Evolutionary conservation across 176 grass and related monocot genomes (phyloP), one percentile per base, ranked within the genome.

Genomic region (Oryza brachyantha): DNA sequence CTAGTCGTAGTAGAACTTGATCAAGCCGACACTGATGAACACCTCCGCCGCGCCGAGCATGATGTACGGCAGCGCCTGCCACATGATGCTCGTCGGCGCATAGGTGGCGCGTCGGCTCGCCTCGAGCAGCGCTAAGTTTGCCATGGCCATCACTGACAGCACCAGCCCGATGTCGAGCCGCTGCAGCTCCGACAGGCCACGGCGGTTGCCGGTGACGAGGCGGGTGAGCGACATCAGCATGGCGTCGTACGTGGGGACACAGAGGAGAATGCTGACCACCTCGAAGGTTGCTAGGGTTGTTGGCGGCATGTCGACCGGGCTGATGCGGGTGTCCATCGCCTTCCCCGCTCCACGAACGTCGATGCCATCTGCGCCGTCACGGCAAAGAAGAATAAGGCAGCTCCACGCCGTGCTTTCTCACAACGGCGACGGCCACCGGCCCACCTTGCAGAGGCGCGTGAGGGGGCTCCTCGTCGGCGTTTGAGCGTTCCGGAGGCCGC

Each of bases 301-400:
- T 21, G 50, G 50, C 50, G 50, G 50, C 19, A 55, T 21, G 50
- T 11, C 50, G 7, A 55, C 19, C 17, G 7, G 19, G 45, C 45
- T 21, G 50, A 55, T 7, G 50, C 50, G 50, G 6, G 50, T 55
- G 50, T 55, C 19, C 50, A 55, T 55, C 7, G 50, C 19, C 50
- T 55, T 22, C 5, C 50, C 50, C 21, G 50, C 50, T 55, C 50
- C 2, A 55, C 50, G 50, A 55, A 55, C 50, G 68, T 86, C 5
- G 78, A 76, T 8, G 84, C 55, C 38, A 76, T 81, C 64, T 86
- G 84, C 38, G 78, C 40, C 27, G 28, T 81, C 9, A 76, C 65
- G 21, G 79, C 79, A 6, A 59, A 81, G 64, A 86, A 86, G 7
- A 86, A 31, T 13, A 81, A 21, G 50, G 50, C 7, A 55, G 2